Base-by-base conservation (phyloP, 169 alveolate species). In the Theileria equi region DNA sequence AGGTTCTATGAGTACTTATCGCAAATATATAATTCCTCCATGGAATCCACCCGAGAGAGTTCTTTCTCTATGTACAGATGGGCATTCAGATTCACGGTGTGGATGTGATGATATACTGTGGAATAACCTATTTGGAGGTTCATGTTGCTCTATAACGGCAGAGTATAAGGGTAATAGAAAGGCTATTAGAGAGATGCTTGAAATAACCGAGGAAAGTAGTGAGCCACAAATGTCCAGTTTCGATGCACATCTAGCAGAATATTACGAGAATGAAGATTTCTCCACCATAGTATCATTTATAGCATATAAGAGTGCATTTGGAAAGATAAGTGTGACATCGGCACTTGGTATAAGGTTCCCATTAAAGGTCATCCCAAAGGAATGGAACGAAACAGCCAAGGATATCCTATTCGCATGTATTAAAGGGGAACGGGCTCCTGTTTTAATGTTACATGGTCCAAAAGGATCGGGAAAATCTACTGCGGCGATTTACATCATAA, bases 31-130 rank as follows among this genome's bases (percentile, higher is more conserved):
- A 11, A 21, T 72, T 5, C 65, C 83, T 16, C 78, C 78, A 53
- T 72, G 83, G 83, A 5, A 10, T 29, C 83, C 83, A 21, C 62
- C 83, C 49, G 83, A 72, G 59, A 55, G 83, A 23, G 31, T 72
- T 60, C 58, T 72, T 1, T 45, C 78, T 8, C 69, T 72, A 31
- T 72, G 83, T 50, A 7, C 41, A 7, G 72, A 53, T 3, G 72
- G 19, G 3, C 48, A 21, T n/a, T n/a, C 16, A 21, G n/a, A 35
- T 10, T 28, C 45, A 17, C 21, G 25, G 8, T 26, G 17, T 21
- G 19, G 26, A n/a, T 65, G 84, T 54, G 29, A 16, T 4, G 50
- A 40, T n/a, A 19, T 74, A 7, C 8, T 72, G 21, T 28, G 50
- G 19, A 44, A 61, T 32, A 3, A 72, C 29, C 16, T 72, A 17